Percentiles rank a stretch among this genome's conserved stretches.
Conservation (phyloP, 176 grass and related monocot species). For the Hsuehochloa calcarea region DNA sequence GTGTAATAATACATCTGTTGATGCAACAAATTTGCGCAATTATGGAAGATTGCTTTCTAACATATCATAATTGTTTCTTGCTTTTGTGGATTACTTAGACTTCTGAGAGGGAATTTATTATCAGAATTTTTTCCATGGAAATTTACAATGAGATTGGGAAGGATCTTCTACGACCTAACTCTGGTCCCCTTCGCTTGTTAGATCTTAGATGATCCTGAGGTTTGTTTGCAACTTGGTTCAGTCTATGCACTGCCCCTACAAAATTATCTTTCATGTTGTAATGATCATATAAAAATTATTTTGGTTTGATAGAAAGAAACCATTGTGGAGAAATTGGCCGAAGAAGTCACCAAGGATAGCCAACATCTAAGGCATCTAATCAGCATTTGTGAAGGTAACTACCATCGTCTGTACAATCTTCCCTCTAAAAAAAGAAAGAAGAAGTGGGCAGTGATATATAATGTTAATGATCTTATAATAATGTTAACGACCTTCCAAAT, state of each 20-base stretch:
- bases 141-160: conserved; percentile 97
- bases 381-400: conserved; percentile 80
- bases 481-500: conserved; percentile 8
- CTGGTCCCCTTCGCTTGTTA: conserved; percentile 79
- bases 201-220: conserved; percentile 99
- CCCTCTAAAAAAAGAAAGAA: neutral
- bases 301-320: conserved; percentile 76
- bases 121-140: conserved; percentile 62
- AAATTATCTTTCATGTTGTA: conserved; percentile 13
- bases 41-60: conserved; percentile 14
- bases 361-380: conserved; percentile 88
- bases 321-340: conserved; percentile 86
- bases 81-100: conserved; percentile 48
- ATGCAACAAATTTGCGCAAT: conserved; percentile 9
- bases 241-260: neutral
- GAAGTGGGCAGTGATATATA: conserved; percentile 7
- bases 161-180: conserved; percentile 90
- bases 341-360: conserved; percentile 70
- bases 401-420: neutral
- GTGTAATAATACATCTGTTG: neutral
- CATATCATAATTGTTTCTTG: conserved; percentile 12
- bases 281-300: conserved; percentile 8
- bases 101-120: conserved; percentile 67
- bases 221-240: conserved; percentile 26
- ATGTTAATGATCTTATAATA: neutral